Conservation (phyloP, 495 filamentous ascomycete species). For the Hyaloscypha finlandica region DNA sequence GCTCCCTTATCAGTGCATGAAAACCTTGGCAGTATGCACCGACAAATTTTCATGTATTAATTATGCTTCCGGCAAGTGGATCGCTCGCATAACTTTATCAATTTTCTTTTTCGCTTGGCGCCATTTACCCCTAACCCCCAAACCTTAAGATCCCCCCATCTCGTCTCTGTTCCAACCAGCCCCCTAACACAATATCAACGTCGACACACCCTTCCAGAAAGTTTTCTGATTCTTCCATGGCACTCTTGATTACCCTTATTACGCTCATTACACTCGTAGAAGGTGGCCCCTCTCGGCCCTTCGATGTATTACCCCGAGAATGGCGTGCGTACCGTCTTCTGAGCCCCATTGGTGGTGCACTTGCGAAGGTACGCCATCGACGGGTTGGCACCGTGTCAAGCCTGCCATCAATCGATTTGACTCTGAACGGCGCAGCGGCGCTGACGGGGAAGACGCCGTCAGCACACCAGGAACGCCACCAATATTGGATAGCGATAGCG, state of each 20-base stretch:
- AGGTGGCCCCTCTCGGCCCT: background rate
- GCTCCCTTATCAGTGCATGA: background rate
- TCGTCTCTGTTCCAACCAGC: background rate
- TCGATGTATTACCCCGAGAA: background rate
- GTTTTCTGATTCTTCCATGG: background rate
- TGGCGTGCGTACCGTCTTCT: background rate
- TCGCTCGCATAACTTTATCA: background rate
- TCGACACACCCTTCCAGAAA: background rate
- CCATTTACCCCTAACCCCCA: conserved; percentile 18
- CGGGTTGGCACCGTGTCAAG: too few relatives aligned
- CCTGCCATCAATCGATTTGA: too few relatives aligned
- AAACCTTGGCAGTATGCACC: background rate
- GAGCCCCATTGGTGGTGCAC: too few relatives aligned
- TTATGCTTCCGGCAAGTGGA: background rate
- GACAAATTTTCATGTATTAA: background rate
- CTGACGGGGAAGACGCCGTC: background rate
- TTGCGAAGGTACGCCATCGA: too few relatives aligned
- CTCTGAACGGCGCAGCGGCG: background rate
- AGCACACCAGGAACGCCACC: background rate
- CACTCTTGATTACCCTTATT: background rate
- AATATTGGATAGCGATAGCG: background rate
- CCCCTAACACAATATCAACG: background rate
- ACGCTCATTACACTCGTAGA: background rate
- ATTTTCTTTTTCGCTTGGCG: background rate
- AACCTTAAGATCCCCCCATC: conserved; percentile 10